phyloP scores from a whole-genome alignment of 2,329 filamentous ascomycete genomes.

The Fusarium anthophilum region DNA sequence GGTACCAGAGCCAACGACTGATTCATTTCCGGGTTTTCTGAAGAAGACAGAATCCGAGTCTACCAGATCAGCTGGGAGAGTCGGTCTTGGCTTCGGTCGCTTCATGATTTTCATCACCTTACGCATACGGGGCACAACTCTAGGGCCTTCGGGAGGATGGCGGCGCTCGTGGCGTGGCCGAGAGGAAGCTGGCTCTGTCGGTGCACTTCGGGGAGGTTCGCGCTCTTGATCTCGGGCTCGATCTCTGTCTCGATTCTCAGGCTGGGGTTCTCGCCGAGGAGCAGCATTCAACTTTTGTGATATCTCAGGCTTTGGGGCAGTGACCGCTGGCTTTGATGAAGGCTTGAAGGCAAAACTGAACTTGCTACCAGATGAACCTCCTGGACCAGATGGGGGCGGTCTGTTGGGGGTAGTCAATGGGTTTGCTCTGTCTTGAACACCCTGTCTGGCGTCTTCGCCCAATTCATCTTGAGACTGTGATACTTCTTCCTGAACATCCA shows the following conservation, averaged over 20 bases:
- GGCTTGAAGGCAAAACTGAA: slow-evolving; percentile 96
- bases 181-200: slow-evolving; percentile 64
- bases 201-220: slow-evolving; percentile 60
- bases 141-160: slow-evolving; percentile 49
- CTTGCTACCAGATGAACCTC: slow-evolving; percentile 68
- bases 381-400: slow-evolving; percentile 63
- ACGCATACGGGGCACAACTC: slow-evolving; percentile 61
- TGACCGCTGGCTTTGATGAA: slow-evolving; percentile 66
- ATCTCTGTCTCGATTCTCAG: slow-evolving; percentile 53
- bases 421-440: slow-evolving; percentile 54
- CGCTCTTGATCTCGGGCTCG: slow-evolving; percentile 33
- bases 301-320: slow-evolving; percentile 71
- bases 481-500: slow-evolving; percentile 25
- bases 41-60: slow-evolving; percentile 91
- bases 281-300: slow-evolving; percentile 75
- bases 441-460: slow-evolving; percentile 42
- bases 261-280: slow-evolving; percentile 54
- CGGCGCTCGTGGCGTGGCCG: slow-evolving; percentile 51
- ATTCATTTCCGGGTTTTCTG: slow-evolving; percentile 96
- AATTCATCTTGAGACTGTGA: slow-evolving; percentile 36
- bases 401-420: slow-evolving; percentile 66
- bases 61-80: slow-evolving; percentile 75
- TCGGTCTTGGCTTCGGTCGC: slow-evolving; percentile 76
- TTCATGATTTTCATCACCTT: slow-evolving; percentile 74
- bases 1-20: slow-evolving; percentile 92